Conservation (phyloP, 2,329 filamentous ascomycete species). For the Aquanectria penicillioides region DNA sequence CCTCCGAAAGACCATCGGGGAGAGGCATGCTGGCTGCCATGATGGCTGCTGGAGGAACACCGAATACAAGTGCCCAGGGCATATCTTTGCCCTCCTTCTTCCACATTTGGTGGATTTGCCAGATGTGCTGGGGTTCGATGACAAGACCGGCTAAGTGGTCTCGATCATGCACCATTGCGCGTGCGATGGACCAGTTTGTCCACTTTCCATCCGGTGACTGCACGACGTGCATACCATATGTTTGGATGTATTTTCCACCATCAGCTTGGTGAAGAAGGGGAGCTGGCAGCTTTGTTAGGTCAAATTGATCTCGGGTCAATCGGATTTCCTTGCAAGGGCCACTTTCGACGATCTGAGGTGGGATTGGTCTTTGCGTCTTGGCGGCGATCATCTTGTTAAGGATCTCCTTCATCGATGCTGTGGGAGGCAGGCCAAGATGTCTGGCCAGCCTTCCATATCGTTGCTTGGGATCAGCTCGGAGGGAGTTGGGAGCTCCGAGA, state of each 20-base stretch:
- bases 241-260: constrained; percentile 62
- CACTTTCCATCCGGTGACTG: constrained; percentile 57
- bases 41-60: constrained; percentile 61
- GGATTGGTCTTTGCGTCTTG: constrained; percentile 43
- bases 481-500: constrained; percentile 55
- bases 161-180: constrained; percentile 58
- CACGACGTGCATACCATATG: constrained; percentile 60
- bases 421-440: constrained; percentile 50
- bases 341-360: constrained; percentile 44
- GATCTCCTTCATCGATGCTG: constrained; percentile 45
- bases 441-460: constrained; percentile 55
- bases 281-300: constrained; percentile 51
- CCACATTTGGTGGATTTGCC: constrained; percentile 59
- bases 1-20: constrained; percentile 59
- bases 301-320: constrained; percentile 26
- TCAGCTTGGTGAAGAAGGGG: constrained; percentile 56
- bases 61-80: constrained; percentile 59
- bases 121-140: constrained; percentile 57
- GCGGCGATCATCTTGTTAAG: constrained; percentile 53
- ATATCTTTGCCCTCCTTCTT: constrained; percentile 54
- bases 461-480: constrained; percentile 36
- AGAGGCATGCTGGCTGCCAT: constrained; percentile 61
- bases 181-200: constrained; percentile 59
- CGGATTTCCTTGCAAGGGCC: constrained; percentile 32
- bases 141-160: constrained; percentile 54